A percentile compares a stretch with the other conserved stretches of the same genome.
These are phyloP conservation scores for Suillus cothurnatus DNA, from an alignment of 768 basidiomycete genomes.

Conservation along the genomic window DNA sequence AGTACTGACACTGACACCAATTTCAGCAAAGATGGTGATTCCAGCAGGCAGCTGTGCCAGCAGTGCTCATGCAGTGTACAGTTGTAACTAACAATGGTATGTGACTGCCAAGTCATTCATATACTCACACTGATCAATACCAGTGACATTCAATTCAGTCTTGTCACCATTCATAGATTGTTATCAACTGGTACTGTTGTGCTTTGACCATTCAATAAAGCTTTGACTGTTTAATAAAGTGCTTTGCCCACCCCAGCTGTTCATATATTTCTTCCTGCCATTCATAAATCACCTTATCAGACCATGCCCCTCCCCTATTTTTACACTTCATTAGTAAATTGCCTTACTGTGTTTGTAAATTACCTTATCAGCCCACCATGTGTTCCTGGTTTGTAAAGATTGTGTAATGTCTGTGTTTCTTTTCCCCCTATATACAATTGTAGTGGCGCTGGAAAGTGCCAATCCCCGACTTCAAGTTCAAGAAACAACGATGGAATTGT, in stretches of 20 bases:
- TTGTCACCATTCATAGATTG: too few species aligned
- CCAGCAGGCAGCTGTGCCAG: fast-evolving
- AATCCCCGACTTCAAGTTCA: too few species aligned
- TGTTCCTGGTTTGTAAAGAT: neutral
- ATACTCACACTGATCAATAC: neutral
- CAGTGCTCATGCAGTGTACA: neutral
- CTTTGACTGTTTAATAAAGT: too few species aligned
- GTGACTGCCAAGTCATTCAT: neutral
- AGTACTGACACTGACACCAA: neutral
- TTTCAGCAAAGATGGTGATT: neutral
- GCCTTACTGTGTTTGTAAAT: too few species aligned
- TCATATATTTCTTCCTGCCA: too few species aligned
- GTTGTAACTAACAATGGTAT: neutral
- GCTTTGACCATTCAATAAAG: neutral
- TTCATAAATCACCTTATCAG: neutral
- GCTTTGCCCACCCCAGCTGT: neutral
- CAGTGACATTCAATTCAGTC: neutral
- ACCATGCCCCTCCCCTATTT: neutral
- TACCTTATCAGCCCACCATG: neutral
- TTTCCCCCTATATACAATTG: neutral
- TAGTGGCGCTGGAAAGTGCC: too few species aligned
- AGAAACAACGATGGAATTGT: too few species aligned
- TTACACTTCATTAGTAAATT: neutral
- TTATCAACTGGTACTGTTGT: too few species aligned
- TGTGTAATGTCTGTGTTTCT: neutral